Evolutionary conservation across 2,329 filamentous ascomycete species (phyloP).

Genomic region (Leptographium lundbergii): DNA sequence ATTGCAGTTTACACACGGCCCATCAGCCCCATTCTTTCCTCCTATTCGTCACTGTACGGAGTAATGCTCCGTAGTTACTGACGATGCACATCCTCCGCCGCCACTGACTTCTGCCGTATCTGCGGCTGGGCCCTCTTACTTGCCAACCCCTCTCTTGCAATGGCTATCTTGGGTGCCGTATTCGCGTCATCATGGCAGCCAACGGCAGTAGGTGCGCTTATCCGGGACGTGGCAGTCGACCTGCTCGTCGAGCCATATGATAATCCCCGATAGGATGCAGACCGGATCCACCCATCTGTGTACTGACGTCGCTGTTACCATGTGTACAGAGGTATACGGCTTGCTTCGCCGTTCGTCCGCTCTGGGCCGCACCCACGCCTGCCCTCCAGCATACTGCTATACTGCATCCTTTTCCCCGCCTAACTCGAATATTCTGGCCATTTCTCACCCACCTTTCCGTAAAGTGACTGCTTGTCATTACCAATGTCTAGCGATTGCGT

Average conservation of each 20-base stretch:
- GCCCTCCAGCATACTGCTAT: constrained; percentile 4
- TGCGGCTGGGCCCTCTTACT: no score
- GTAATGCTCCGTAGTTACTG: no score
- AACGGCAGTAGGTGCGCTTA: neutral
- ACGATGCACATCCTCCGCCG: no score
- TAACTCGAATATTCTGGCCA: constrained; percentile 3
- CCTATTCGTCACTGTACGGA: no score
- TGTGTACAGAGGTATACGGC: neutral
- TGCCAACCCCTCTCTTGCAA: neutral
- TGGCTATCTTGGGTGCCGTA: neutral
- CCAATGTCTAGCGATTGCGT: constrained; percentile 1
- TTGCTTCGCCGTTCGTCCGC: neutral
- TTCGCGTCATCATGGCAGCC: neutral
- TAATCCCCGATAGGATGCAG: neutral
- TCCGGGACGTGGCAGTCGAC: constrained; percentile 1
- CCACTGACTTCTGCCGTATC: no score
- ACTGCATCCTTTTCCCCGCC: constrained; percentile 6
- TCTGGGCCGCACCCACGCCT: neutral
- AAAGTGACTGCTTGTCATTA: neutral
- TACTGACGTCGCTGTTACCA: neutral
- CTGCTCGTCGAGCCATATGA: neutral
- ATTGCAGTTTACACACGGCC: no score
- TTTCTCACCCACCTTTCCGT: neutral
- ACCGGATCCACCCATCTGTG: neutral
- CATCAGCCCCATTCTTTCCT: no score